Percentiles rank a stretch among this genome's conserved stretches.
phyloP scores from a whole-genome alignment of 2,329 filamentous ascomycete genomes.

The Tolypocladium ovalisporum region DNA sequence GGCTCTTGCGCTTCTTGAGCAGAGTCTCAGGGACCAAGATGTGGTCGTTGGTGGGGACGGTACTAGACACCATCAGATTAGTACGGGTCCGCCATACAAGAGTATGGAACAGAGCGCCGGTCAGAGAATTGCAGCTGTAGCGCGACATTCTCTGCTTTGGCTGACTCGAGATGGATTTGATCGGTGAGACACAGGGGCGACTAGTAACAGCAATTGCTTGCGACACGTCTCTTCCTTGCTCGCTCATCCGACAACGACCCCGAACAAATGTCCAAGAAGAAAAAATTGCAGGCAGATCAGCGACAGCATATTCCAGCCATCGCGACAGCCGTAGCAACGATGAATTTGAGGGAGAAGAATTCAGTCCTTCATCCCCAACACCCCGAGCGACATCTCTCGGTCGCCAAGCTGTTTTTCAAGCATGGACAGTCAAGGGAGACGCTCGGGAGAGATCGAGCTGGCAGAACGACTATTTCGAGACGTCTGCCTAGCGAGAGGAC shows the following conservation, averaged over 20 bases:
- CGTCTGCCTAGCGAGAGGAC: conserved; percentile 66
- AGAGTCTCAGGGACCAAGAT: conserved; percentile 98
- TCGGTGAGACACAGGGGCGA: conserved; percentile 50
- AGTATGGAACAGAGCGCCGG: conserved; percentile 62
- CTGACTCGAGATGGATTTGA: conserved; percentile 77
- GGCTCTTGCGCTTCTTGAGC: conserved; percentile 99
- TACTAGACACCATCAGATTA: conserved; percentile 64
- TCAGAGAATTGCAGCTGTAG: conserved; percentile 86
- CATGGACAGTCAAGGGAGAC: conserved; percentile 45
- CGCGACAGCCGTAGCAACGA: conserved; percentile 41
- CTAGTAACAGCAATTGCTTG: conserved; percentile 1
- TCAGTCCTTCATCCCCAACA: conserved; percentile 64
- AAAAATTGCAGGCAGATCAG: conserved; percentile 18
- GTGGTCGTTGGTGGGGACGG: conserved; percentile 88
- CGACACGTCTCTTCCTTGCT: background rate
- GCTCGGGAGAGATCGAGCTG: conserved; percentile 70
- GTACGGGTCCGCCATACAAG: conserved; percentile 59
- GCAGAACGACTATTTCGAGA: conserved; percentile 29
- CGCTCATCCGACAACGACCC: conserved; percentile 71
- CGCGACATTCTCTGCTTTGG: conserved; percentile 85
- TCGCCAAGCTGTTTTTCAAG: conserved; percentile 34
- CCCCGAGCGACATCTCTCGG: conserved; percentile 54
- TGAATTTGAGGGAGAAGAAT: conserved; percentile 66
- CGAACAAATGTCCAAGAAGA: conserved; percentile 31
- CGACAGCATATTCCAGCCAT: conserved; percentile 15